These are phyloP conservation scores for Tylopilus sp. DNA, from an alignment of 1,284 basidiomycete species.

Conservation along the genomic window DNA sequence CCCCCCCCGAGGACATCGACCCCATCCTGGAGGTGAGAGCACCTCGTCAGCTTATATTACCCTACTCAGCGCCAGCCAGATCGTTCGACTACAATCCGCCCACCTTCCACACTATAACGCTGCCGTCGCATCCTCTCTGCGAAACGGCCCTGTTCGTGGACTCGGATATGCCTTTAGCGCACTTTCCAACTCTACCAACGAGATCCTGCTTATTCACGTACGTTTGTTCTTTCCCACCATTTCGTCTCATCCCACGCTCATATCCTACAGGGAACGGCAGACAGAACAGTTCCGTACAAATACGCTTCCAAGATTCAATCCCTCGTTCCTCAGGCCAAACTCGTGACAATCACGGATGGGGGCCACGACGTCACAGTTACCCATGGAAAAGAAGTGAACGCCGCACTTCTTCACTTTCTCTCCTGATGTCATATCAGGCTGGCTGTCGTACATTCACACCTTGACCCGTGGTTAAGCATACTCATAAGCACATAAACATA, in stretches of 20 bases:
- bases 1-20: slow-evolving; percentile 20
- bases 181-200: slow-evolving; percentile 43
- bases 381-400: slow-evolving; percentile 45
- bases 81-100: slow-evolving; percentile 68
- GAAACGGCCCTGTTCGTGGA: slow-evolving; percentile 67
- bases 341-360: slow-evolving; percentile 56
- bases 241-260: background rate
- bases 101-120: slow-evolving; percentile 67
- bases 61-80: slow-evolving; percentile 28
- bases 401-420: slow-evolving; percentile 40
- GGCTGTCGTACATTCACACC: background rate
- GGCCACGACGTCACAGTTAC: slow-evolving; percentile 62
- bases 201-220: slow-evolving; percentile 62
- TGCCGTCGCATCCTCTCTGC: slow-evolving; percentile 66
- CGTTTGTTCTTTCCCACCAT: slow-evolving; percentile 19
- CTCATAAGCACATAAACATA: background rate
- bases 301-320: slow-evolving; percentile 51
- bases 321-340: slow-evolving; percentile 49
- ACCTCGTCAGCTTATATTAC: background rate
- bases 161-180: slow-evolving; percentile 48
- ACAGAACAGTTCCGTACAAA: slow-evolving; percentile 58
- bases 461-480: background rate
- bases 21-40: slow-evolving; percentile 38
- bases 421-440: slow-evolving; percentile 6
- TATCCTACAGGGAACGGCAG: slow-evolving; percentile 55